Conservation (phyloP, 192 early-diverging fungal genomes). For the Podila clonocystis region DNA sequence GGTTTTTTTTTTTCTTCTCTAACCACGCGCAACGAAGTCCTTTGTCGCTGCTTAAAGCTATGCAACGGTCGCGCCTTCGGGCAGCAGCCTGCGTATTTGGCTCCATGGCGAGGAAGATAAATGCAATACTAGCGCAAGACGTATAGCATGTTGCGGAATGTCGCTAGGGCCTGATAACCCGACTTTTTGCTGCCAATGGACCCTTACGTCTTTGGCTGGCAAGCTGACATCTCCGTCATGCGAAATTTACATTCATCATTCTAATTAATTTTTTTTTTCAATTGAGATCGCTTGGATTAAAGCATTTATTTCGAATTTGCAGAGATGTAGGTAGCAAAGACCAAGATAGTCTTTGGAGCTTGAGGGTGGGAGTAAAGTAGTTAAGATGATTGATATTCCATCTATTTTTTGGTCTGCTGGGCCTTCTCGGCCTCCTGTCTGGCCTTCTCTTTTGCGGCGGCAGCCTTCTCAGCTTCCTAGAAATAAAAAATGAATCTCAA, state of each 20-base stretch:
- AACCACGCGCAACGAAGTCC: slow-evolving; percentile 47
- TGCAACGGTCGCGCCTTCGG: slow-evolving; percentile 50
- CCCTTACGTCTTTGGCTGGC: background rate
- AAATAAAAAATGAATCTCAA: background rate
- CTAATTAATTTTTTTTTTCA: background rate
- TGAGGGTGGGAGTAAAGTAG: background rate
- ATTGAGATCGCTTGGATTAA: background rate
- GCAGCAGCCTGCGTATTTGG: slow-evolving; percentile 45
- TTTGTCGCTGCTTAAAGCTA: slow-evolving; percentile 41
- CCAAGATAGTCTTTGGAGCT: background rate
- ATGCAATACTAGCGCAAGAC: slow-evolving; percentile 51
- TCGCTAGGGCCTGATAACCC: background rate
- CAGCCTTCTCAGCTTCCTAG: slow-evolving; percentile 46
- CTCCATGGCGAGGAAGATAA: slow-evolving; percentile 48
- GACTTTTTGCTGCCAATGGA: slow-evolving; percentile 8
- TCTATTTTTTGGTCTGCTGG: slow-evolving; percentile 20
- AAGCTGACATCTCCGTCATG: background rate
- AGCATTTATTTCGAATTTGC: background rate
- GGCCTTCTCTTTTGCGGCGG: slow-evolving; percentile 27
- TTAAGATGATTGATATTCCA: background rate
- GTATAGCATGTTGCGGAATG: background rate
- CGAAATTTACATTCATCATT: background rate
- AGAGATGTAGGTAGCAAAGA: background rate
- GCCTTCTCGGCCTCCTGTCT: slow-evolving; percentile 6
- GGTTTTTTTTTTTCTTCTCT: slow-evolving; percentile 6